A percentile compares a stretch with the other conserved stretches of the same genome.
These are phyloP conservation scores for Nymphaea colorata DNA, from an alignment of 164 flowering plant genomes.

Conservation along the genomic window DNA sequence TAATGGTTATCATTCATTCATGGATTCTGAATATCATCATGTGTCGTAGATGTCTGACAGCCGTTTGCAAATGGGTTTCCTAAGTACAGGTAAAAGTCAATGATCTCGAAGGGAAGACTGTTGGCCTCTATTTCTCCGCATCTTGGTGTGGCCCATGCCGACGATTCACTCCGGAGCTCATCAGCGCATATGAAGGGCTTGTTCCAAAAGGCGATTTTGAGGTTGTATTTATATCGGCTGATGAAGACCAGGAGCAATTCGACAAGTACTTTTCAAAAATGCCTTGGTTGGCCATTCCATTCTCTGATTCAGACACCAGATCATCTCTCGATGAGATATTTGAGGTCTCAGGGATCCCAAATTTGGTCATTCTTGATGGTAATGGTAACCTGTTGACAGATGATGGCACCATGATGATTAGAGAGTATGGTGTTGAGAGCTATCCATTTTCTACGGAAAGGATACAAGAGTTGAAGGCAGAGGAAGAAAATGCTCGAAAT, in stretches of 20 bases:
- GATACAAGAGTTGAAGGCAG: constrained; percentile 31
- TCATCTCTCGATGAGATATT: constrained; percentile 24
- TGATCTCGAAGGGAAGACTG: constrained; percentile 39
- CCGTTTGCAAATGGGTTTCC: too few species aligned
- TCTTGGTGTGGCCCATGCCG: constrained; percentile 66
- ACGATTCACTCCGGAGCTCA: constrained; percentile 36
- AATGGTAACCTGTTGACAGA: constrained; percentile 29
- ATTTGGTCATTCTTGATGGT: constrained; percentile 45
- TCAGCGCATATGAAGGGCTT: constrained; percentile 37
- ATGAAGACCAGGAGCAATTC: constrained; percentile 42
- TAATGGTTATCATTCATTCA: too few species aligned
- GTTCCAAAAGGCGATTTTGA: constrained; percentile 37
- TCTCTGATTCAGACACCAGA: constrained; percentile 41
- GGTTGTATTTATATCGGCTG: constrained; percentile 39
- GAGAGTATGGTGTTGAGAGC: constrained; percentile 38
- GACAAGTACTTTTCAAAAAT: constrained; percentile 47
- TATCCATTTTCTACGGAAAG: constrained; percentile 47
- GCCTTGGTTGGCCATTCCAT: constrained; percentile 85
- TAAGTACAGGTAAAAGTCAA: constrained; percentile 30
- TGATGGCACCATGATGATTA: constrained; percentile 27
- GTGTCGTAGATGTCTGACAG: too few species aligned
- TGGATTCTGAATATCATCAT: too few species aligned
- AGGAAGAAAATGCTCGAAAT: constrained; percentile 38
- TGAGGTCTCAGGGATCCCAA: constrained; percentile 43
- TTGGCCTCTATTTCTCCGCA: constrained; percentile 50